These are phyloP conservation scores for Macadamia integrifolia DNA, from an alignment of 164 flowering plant species.

Conservation along the genomic window DNA sequence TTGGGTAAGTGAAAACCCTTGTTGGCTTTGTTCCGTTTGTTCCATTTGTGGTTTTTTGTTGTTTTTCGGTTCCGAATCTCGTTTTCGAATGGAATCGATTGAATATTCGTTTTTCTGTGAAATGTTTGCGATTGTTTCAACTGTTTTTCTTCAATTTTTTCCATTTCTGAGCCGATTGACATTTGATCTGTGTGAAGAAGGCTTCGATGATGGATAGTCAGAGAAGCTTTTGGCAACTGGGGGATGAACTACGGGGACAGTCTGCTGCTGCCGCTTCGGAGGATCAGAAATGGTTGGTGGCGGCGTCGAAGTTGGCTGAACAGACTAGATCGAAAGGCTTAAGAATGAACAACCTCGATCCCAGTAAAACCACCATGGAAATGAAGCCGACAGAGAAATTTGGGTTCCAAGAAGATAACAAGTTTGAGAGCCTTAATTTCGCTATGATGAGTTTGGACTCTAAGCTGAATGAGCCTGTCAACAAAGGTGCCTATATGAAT, in stretches of 20 bases:
- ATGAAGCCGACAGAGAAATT: neutral
- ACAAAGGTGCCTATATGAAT: neutral
- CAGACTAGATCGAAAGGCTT: neutral
- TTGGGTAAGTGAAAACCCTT: too few species aligned
- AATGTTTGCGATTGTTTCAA: too few species aligned
- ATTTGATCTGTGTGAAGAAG: too few species aligned
- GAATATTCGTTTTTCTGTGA: too few species aligned
- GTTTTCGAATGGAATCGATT: too few species aligned
- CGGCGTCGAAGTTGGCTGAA: neutral
- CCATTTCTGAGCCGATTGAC: too few species aligned
- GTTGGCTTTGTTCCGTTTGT: too few species aligned
- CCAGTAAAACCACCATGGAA: neutral
- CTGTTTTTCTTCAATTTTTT: too few species aligned
- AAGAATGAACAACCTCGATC: neutral
- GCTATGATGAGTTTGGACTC: neutral
- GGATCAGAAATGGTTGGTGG: conserved; percentile 2
- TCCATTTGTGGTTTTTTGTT: too few species aligned
- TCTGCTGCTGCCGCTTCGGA: neutral
- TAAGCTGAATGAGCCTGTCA: neutral
- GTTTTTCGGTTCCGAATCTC: too few species aligned
- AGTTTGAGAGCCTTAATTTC: neutral
- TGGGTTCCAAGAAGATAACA: conserved; percentile 1
- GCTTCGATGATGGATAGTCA: neutral
- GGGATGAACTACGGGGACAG: conserved; percentile 1
- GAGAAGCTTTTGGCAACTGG: neutral